Evolutionary conservation across 495 filamentous ascomycete species (phyloP).

Genomic region (Aspergillus bridgeri): DNA sequence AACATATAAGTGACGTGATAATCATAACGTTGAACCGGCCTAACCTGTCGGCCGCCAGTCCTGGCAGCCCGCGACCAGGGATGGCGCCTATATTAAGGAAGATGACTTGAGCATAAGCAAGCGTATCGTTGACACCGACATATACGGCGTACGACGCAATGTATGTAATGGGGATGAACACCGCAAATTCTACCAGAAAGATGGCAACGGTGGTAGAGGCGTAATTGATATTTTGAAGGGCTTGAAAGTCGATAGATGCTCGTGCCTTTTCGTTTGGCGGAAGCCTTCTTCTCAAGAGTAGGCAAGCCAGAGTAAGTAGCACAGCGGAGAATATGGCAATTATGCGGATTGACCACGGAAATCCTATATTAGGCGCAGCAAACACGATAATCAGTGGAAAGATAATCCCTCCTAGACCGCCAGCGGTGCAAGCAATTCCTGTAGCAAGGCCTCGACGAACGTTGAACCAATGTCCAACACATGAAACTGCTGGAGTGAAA

Average conservation of each 20-base stretch:
- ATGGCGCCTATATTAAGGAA: slow-evolving; percentile 51
- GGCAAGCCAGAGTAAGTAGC: slow-evolving; percentile 32
- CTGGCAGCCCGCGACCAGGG: slow-evolving; percentile 47
- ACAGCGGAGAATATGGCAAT: slow-evolving; percentile 63
- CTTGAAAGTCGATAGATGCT: slow-evolving; percentile 22
- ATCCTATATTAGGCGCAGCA: slow-evolving; percentile 61
- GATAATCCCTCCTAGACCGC: slow-evolving; percentile 65
- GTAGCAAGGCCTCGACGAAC: slow-evolving; percentile 66
- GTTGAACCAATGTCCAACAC: slow-evolving; percentile 67
- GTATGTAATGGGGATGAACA: slow-evolving; percentile 71
- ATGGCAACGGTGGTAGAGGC: slow-evolving; percentile 56
- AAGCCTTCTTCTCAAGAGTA: slow-evolving; percentile 23
- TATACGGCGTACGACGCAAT: slow-evolving; percentile 57
- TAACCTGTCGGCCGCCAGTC: slow-evolving; percentile 60
- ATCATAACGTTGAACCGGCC: slow-evolving; percentile 70
- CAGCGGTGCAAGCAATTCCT: slow-evolving; percentile 67
- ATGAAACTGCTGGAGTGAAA: slow-evolving; percentile 62
- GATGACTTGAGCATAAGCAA: slow-evolving; percentile 55
- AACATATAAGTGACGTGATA: slow-evolving; percentile 43
- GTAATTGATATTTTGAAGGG: slow-evolving; percentile 32
- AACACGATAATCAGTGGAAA: slow-evolving; percentile 70
- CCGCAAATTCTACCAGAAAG: slow-evolving; percentile 70
- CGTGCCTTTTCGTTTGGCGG: slow-evolving; percentile 19
- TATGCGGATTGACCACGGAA: slow-evolving; percentile 68
- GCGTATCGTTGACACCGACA: slow-evolving; percentile 19